These are phyloP conservation scores for Chlorella sp. DNA, from an alignment of 139 green algal species.

Conservation along the genomic window DNA sequence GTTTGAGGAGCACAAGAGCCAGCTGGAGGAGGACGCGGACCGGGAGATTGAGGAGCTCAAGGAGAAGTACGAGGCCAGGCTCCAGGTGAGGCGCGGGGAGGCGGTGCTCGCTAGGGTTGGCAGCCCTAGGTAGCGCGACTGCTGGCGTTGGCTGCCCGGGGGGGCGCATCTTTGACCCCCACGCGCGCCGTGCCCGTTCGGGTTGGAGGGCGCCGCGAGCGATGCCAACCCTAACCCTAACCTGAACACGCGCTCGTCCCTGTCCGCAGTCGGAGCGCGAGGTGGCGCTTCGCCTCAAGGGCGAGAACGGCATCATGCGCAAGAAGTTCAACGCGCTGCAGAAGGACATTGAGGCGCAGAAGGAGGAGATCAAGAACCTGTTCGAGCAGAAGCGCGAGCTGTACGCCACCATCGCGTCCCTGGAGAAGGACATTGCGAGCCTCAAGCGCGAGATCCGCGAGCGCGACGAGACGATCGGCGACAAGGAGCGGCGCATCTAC, in stretches of 20 bases:
- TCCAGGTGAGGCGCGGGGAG: conserved; percentile 1
- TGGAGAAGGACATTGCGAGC: conserved; percentile 79
- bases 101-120: too few species aligned
- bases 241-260: too few species aligned
- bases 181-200: too few species aligned
- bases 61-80: conserved; percentile 44
- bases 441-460: conserved; percentile 81
- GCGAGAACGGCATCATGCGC: conserved; percentile 92
- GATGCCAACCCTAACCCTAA: too few species aligned
- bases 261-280: conserved; percentile 53
- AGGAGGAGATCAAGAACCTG: conserved; percentile 73
- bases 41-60: conserved; percentile 87
- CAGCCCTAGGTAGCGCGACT: too few species aligned
- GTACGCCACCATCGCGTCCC: conserved; percentile 41
- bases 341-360: conserved; percentile 72
- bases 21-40: conserved; percentile 89
- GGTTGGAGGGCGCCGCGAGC: too few species aligned
- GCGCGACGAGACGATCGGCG: conserved; percentile 83
- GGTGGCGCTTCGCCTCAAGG: conserved; percentile 67
- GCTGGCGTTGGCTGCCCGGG: too few species aligned
- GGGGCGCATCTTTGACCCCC: too few species aligned
- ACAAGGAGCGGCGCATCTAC: conserved; percentile 92
- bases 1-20: conserved; percentile 73
- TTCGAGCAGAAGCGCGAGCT: conserved; percentile 53
- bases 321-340: conserved; percentile 84